These are phyloP conservation scores for Cystofilobasidium ferigula DNA, from an alignment of 768 basidiomycete genomes.

Conservation along the genomic window DNA sequence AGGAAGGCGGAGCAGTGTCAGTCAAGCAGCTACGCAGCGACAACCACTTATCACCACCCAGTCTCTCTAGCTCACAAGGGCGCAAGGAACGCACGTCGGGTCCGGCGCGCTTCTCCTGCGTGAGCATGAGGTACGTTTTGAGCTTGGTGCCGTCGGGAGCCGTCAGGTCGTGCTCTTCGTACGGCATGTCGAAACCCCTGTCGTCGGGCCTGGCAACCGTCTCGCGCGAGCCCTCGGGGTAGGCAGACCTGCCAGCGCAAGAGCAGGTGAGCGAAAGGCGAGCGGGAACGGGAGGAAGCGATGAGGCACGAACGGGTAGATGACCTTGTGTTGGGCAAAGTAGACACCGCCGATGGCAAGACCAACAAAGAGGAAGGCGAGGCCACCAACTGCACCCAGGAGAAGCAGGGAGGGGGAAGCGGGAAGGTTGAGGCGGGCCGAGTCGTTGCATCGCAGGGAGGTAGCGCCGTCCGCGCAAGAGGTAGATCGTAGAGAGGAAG, in stretches of 20 bases:
- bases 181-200: constrained; percentile 55
- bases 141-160: constrained; percentile 64
- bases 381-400: background rate
- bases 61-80: no score
- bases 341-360: constrained; percentile 11
- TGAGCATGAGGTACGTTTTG: constrained; percentile 61
- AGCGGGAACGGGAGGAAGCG: background rate
- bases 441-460: background rate
- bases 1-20: background rate
- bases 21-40: background rate
- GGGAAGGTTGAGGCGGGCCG: background rate
- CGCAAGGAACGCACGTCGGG: constrained; percentile 44
- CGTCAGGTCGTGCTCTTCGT: constrained; percentile 59
- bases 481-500: no score
- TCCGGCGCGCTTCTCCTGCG: constrained; percentile 24
- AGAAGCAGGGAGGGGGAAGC: background rate
- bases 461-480: no score
- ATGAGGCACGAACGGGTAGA: constrained; percentile 21
- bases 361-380: background rate
- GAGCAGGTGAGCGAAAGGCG: background rate
- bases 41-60: no score
- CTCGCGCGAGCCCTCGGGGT: constrained; percentile 25
- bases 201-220: constrained; percentile 12
- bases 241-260: constrained; percentile 3
- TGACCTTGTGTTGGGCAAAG: constrained; percentile 19